A percentile compares a stretch with the other conserved stretches of the same genome.
Conservation (phyloP, 2,329 filamentous ascomycete genomes). For the Onygenales sp. region DNA sequence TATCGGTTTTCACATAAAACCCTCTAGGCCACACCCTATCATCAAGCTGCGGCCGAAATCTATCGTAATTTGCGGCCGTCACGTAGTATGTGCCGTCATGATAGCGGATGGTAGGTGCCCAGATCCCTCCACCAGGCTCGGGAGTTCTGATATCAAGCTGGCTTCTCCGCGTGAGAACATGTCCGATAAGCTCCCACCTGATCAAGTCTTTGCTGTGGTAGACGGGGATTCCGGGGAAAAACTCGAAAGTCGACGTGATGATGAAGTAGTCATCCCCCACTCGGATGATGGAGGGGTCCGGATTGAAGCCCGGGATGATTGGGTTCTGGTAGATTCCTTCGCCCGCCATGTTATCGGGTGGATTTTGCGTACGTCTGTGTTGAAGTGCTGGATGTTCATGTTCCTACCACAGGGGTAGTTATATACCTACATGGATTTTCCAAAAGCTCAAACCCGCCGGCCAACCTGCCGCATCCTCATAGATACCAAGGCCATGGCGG, state of each 20-base stretch:
- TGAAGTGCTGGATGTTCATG: too few species aligned
- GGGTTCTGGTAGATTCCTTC: constrained; percentile 29
- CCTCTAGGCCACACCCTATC: constrained; percentile 44
- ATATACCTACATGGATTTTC: too few species aligned
- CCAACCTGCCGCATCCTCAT: too few species aligned
- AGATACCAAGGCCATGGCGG: too few species aligned
- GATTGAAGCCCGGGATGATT: constrained; percentile 51
- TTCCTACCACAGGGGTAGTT: too few species aligned
- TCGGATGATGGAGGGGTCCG: constrained; percentile 49
- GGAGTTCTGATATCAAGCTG: constrained; percentile 28
- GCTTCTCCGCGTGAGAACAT: constrained; percentile 23
- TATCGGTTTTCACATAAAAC: constrained; percentile 44
- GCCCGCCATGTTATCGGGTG: too few species aligned
- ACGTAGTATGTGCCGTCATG: constrained; percentile 38
- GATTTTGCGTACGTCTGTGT: too few species aligned
- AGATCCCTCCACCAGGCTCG: constrained; percentile 29
- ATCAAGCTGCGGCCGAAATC: constrained; percentile 29
- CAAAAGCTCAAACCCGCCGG: too few species aligned
- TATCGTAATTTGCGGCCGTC: constrained; percentile 36
- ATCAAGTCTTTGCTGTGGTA: constrained; percentile 45
- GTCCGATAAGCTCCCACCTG: constrained; percentile 29
- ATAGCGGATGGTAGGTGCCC: constrained; percentile 43
- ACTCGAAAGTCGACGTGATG: constrained; percentile 54
- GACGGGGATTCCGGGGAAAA: constrained; percentile 52
- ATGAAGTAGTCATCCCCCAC: constrained; percentile 47